Base-by-base conservation (phyloP, 2,329 filamentous ascomycete species). In the Endothia cerciana region DNA sequence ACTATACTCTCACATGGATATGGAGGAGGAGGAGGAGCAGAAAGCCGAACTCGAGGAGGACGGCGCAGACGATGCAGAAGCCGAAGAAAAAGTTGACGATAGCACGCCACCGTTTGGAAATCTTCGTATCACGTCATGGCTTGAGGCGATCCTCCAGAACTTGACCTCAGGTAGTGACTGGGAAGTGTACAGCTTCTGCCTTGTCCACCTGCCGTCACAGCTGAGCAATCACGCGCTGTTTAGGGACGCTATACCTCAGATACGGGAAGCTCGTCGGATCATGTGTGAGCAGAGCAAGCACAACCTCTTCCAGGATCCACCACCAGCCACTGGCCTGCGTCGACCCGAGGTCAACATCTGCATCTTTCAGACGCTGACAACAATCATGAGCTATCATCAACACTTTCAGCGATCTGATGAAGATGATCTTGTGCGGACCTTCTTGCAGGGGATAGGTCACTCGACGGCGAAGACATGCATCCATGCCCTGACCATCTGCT, bases 401-500 rank as follows among this genome's bases (percentile, higher is more conserved):
- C 85, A 93, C 71, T 96, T 97, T 74, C 85, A 88, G 63, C 94
- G 94, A 73, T 85, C 86, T 38, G 93, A 98, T 72, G 90, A 97
- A 75, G 94, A 97, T 72, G 93, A 97, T 49, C 89, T 97, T 43
- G 92, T 97, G 33, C 89, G 89, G 70, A 88, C 92, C 0, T 97
- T 99, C 74, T 88, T 96, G 70, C 86, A 91, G 64, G 94, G 94
- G 1, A 92, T 98, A 66, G 88, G 90, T 86, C 93, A 97, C 72
- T 87, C 91, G 69, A 96, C 93, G 63, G 93, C 93, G 25, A 95
- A 94, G 73, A 91, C 89, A 68, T 99, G 95, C 77, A 97, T 99
- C 62, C 94, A 99, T 76, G 94, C 94, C 0, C 82, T 99, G 25
- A 94, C 93, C 0, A 91, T 99, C 67, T 98, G 94, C 80, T 97